Evolutionary conservation across 2,329 filamentous ascomycete species (phyloP).

Genomic region (Exophiala mesophila): DNA sequence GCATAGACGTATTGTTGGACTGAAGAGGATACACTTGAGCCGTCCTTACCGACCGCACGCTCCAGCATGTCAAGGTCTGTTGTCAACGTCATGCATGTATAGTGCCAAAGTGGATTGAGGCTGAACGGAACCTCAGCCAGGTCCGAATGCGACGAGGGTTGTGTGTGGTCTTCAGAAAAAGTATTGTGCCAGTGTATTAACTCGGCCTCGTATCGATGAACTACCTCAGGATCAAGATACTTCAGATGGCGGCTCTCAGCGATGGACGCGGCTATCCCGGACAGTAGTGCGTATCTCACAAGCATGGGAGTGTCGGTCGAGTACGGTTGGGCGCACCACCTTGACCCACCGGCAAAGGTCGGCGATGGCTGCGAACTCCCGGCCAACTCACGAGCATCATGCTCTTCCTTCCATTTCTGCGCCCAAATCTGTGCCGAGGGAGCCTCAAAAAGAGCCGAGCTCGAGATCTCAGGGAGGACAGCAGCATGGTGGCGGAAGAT

Average conservation of each 20-base stretch:
- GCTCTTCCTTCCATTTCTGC: slow-evolving; percentile 5
- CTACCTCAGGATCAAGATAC: slow-evolving; percentile 3
- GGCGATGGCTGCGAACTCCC: background rate
- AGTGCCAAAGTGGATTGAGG: slow-evolving; percentile 14
- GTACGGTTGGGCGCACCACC: background rate
- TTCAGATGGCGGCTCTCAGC: slow-evolving; percentile 11
- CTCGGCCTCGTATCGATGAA: slow-evolving; percentile 13
- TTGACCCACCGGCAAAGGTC: background rate
- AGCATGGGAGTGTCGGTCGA: slow-evolving; percentile 2
- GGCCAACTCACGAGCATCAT: background rate
- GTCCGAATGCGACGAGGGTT: background rate
- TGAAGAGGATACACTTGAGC: slow-evolving; percentile 1
- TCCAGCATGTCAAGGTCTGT: slow-evolving; percentile 7
- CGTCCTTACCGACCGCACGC: slow-evolving; percentile 10
- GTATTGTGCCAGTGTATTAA: slow-evolving; percentile 10
- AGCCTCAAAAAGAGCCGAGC: slow-evolving; percentile 11
- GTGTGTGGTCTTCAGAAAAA: background rate
- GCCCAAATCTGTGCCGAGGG: slow-evolving; percentile 13
- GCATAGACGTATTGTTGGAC: slow-evolving; percentile 6
- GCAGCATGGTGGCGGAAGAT: slow-evolving; percentile 14
- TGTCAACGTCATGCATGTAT: slow-evolving; percentile 11
- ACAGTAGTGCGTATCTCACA: slow-evolving; percentile 11
- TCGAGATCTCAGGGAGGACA: slow-evolving; percentile 8
- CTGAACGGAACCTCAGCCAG: slow-evolving; percentile 10
- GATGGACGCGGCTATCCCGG: slow-evolving; percentile 14